Evolutionary conservation across 257 asterid species (phyloP), one percentile per base, ranked within the genome.

Genomic region (Ilex aquifolium): DNA sequence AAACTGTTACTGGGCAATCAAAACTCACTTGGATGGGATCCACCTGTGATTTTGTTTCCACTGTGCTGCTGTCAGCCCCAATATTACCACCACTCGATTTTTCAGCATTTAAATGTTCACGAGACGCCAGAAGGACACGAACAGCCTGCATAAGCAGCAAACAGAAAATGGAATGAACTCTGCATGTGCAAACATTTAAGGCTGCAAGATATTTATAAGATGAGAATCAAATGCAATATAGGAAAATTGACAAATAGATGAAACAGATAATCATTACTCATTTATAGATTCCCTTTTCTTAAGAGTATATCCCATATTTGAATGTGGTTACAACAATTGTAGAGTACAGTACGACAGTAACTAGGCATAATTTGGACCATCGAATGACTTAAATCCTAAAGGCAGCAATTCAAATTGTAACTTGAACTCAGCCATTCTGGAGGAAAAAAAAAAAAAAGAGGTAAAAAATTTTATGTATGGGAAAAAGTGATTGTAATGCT

Each of bases 11-110:
- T 63, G 57, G 39, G 40, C 40, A 54, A 65, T 42, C 39, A 44
- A 14, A 57, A 75, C 91, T 76, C 72, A 90, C 97, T 82, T 87
- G 97, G 71, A 90, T 64, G 52, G 83, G 88, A 77, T 90, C 96
- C 63, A 82, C 77, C 61, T 78, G 77, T 31, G 80, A 74, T 65
- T 70, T 77, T 59, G 65, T 57, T 31, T 73, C 83, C 59, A 13
- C 59, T 59, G 67, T 69, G 60, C 66, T 71, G 57, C 71, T 70
- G 56, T 17, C 70, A 55, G 70, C 60, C 65, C 59, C 67, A 60
- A 60, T 78, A 68, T 39, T 60, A 52, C 60, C 75, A 46, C 69
- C 67, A 39, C 54, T 44, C 59, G 80, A 40, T 62, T 72, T 83
- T 69, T 80, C 95, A 57, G 69, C 77, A 65, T 65, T 80, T 72